Base-by-base conservation (phyloP, 2,329 filamentous ascomycete genomes). In the Alternaria sp. region DNA sequence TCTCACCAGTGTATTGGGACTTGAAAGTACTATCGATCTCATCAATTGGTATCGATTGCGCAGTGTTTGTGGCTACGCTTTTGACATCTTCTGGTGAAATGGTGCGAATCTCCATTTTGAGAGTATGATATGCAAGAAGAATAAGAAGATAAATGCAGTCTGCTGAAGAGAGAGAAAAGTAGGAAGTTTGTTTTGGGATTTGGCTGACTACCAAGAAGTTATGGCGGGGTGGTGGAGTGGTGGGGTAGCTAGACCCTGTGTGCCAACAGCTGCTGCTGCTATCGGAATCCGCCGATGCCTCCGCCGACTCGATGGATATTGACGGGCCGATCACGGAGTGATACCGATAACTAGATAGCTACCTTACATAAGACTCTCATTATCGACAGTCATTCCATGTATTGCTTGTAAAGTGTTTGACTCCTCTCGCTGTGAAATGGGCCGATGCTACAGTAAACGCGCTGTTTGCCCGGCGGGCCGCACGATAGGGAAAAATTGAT, bases 1-100 rank as follows among this genome's bases (percentile, higher is more conserved):
- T 9, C n/a, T 19, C 75, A 83, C 82, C 82, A 63, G 81, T 87
- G 72, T 85, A 87, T 62, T 84, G 83, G 46, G 84, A 85, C 54
- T 84, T 83, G 77, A 88, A 88, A 11, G 83, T 84, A 5, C 79
- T 67, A 74, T 88, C 85, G 65, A 88, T 88, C 49, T 85, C 68
- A 21, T 83, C 79, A 28, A 81, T 76, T 23, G 84, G 78, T 44
- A 87, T 77, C 23, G 74, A 73, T 28, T 75, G 80, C 54, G 73
- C 71, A 40, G 68, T 69, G 10, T 61, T 57, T 23, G 66, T 73
- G 13, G 66, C 68, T 26, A 73, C 71, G 49, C 72, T 70, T 59
- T 77, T 68, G 43, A 79, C 62, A 13, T 73, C 70, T 55, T 80
- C 75, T 12, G 70, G 69, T 13, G 72, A 69, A 6, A 77, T 23